phyloP scores from a whole-genome alignment of 1,284 basidiomycete genomes.

The Trichosporon sp. region DNA sequence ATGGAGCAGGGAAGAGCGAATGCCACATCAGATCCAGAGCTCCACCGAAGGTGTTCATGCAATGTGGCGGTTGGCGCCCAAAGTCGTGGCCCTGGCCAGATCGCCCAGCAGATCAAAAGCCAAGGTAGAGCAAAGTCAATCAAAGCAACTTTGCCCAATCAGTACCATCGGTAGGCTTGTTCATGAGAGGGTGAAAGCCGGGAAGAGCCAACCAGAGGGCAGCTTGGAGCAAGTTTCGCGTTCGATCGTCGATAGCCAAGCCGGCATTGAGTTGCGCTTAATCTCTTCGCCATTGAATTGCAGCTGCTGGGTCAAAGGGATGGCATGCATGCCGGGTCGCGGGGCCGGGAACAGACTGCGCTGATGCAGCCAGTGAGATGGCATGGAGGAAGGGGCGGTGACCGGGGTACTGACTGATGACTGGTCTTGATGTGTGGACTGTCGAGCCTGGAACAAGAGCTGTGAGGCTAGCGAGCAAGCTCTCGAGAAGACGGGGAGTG shows the following conservation, averaged over 20 bases:
- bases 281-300: neutral
- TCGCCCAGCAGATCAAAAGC: neutral
- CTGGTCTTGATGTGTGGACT: neutral
- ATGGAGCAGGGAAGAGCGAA: no score
- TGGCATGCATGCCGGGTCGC: neutral
- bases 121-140: no score
- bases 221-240: neutral
- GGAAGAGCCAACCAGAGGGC: no score
- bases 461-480: no score
- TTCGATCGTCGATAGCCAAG: neutral
- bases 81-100: neutral
- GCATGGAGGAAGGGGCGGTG: neutral
- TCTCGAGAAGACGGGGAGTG: constrained; percentile 1
- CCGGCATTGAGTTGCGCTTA: constrained; percentile 1
- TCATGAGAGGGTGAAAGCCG: neutral
- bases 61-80: neutral
- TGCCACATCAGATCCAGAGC: no score
- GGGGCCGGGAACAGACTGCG: neutral
- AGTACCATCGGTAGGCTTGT: no score
- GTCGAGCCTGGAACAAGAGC: neutral
- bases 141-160: no score
- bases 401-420: no score
- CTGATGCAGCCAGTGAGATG: neutral
- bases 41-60: no score
- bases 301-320: neutral